Evolutionary conservation across 2,329 filamentous ascomycete genomes (phyloP).

Genomic region (Phialocephala subalpina): DNA sequence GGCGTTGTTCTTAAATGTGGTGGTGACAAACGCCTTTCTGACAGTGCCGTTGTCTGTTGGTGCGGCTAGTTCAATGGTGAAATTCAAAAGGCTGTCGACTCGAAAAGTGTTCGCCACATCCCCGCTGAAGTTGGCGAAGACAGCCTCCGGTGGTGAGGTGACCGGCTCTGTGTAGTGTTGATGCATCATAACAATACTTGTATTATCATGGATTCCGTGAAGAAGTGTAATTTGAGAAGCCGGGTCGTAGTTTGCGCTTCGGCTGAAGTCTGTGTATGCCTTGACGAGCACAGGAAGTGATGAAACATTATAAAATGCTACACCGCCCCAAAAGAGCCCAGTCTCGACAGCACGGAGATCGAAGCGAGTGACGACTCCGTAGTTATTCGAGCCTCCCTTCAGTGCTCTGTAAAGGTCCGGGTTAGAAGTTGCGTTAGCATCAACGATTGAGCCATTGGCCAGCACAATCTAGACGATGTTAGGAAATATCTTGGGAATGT

Average conservation of each 20-base stretch:
- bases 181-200: slow-evolving; percentile 3
- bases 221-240: not conserved
- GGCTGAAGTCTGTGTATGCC: not conserved
- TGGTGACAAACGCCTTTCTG: slow-evolving; percentile 1
- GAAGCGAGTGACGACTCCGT: slow-evolving; percentile 25
- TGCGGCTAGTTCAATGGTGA: slow-evolving; percentile 6
- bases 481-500: slow-evolving; percentile 28
- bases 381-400: slow-evolving; percentile 40
- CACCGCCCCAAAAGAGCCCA: slow-evolving; percentile 16
- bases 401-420: slow-evolving; percentile 45
- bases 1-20: not conserved
- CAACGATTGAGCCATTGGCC: slow-evolving; percentile 38
- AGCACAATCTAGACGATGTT: slow-evolving; percentile 41
- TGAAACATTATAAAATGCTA: slow-evolving; percentile 14
- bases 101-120: not conserved
- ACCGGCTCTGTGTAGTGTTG: slow-evolving; percentile 11
- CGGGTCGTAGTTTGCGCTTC: not conserved
- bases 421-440: slow-evolving; percentile 36
- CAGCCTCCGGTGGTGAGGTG: not conserved
- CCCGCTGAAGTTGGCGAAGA: not conserved
- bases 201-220: not conserved
- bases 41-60: not conserved
- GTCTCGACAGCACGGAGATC: slow-evolving; percentile 25
- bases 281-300: not conserved
- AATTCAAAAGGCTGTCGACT: slow-evolving; percentile 3